Evolutionary conservation across 305 asterid species (phyloP).

Genomic region (Solanum hybrid): DNA sequence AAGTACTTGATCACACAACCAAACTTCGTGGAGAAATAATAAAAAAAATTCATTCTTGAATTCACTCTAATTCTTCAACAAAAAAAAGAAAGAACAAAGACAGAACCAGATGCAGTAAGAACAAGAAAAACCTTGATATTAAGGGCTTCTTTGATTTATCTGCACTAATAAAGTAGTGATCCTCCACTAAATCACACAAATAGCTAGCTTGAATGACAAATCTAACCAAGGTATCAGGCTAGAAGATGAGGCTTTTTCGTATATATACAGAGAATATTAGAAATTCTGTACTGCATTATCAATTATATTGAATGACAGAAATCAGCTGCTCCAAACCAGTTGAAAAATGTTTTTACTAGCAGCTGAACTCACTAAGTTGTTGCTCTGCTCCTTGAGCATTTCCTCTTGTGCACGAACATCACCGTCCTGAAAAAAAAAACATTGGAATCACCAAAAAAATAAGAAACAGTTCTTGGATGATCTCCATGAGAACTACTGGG

Average conservation of each 20-base stretch:
- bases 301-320: not conserved
- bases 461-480: not conserved
- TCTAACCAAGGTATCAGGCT: not conserved
- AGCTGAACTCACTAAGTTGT: constrained; percentile 48
- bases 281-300: not conserved
- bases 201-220: not conserved
- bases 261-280: not conserved
- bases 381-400: constrained; percentile 72
- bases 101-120: not conserved
- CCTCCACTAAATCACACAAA: not conserved
- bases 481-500: not conserved
- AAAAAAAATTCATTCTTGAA: not conserved
- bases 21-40: not conserved
- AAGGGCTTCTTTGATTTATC: not conserved
- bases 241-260: not conserved
- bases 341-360: constrained; percentile 83
- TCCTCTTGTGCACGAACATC: constrained; percentile 65
- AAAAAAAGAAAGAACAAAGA: not conserved
- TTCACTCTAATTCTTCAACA: not conserved
- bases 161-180: not conserved
- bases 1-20: not conserved
- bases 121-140: not conserved
- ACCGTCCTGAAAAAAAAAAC: constrained; percentile 37
- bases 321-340: constrained; percentile 61
- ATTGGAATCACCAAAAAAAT: not conserved